These are phyloP conservation scores for Cardiospermum halicacabum DNA, from an alignment of 345 rosid species.

Conservation along the genomic window DNA sequence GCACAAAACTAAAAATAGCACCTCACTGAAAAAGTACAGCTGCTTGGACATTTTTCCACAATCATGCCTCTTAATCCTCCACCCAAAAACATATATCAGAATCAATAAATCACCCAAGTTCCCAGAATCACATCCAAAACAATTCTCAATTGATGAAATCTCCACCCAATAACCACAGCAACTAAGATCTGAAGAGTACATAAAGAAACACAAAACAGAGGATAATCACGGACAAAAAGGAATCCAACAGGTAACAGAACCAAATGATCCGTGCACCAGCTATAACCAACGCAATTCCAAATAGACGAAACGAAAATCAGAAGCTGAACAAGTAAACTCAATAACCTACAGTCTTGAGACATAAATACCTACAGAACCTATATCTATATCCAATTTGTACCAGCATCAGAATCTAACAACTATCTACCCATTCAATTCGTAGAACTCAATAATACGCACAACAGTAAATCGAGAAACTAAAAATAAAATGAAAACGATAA, in stretches of 20 bases:
- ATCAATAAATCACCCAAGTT: background rate
- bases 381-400: background rate
- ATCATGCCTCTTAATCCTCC: background rate
- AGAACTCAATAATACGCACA: background rate
- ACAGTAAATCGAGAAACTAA: background rate
- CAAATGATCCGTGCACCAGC: background rate
- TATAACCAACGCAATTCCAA: no score
- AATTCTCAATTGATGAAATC: background rate
- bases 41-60: background rate
- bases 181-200: background rate
- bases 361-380: background rate
- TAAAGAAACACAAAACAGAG: background rate
- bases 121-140: background rate
- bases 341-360: background rate
- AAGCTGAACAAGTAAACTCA: background rate
- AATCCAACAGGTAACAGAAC: background rate
- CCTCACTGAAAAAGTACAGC: background rate
- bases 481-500: background rate
- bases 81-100: conserved; percentile 1
- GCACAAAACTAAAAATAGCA: background rate
- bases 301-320: background rate
- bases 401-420: background rate
- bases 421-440: background rate
- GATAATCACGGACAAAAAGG: background rate
- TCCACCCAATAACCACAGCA: background rate